These are phyloP conservation scores for Erysiphe pulchra DNA, from an alignment of 2,329 filamentous ascomycete genomes.

Conservation along the genomic window DNA sequence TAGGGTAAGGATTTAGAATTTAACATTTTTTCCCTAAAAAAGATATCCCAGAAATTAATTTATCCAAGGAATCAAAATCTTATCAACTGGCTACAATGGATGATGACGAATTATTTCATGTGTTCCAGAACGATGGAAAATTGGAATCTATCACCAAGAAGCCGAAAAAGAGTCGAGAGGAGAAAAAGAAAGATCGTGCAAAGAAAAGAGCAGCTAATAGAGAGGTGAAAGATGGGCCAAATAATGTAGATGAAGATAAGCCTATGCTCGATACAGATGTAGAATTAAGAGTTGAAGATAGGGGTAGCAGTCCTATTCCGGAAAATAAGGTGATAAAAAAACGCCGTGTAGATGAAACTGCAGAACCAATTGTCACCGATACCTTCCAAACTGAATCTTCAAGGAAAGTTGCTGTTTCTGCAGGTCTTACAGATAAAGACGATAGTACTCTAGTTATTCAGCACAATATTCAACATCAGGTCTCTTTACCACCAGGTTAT, in stretches of 20 bases:
- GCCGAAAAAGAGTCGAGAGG: slow-evolving; percentile 12
- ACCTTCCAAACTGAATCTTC: slow-evolving; percentile 88
- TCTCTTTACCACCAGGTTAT: slow-evolving; percentile 80
- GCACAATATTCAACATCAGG: slow-evolving; percentile 97
- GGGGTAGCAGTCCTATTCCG: slow-evolving; percentile 16
- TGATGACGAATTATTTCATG: slow-evolving; percentile 61
- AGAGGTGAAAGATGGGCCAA: slow-evolving; percentile 33
- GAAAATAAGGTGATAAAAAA: slow-evolving; percentile 32
- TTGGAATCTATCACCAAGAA: slow-evolving; percentile 12
- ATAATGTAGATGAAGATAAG: slow-evolving; percentile 36
- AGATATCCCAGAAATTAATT: no score
- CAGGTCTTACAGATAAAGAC: slow-evolving; percentile 12
- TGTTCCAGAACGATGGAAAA: slow-evolving; percentile 44
- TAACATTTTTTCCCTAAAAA: no score
- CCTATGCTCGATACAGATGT: slow-evolving; percentile 23
- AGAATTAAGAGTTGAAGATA: slow-evolving; percentile 6
- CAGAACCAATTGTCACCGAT: slow-evolving; percentile 67
- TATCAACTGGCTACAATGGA: no score
- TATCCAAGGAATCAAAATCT: no score
- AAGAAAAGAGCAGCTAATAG: slow-evolving; percentile 79
- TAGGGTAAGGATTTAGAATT: no score
- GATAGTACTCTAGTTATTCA: slow-evolving; percentile 49
- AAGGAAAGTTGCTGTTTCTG: slow-evolving; percentile 50
- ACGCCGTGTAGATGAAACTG: slow-evolving; percentile 34
- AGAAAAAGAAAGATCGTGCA: slow-evolving; percentile 30